Base-by-base conservation (phyloP, 176 grass and related monocot genomes). In the Eleusine indica region DNA sequence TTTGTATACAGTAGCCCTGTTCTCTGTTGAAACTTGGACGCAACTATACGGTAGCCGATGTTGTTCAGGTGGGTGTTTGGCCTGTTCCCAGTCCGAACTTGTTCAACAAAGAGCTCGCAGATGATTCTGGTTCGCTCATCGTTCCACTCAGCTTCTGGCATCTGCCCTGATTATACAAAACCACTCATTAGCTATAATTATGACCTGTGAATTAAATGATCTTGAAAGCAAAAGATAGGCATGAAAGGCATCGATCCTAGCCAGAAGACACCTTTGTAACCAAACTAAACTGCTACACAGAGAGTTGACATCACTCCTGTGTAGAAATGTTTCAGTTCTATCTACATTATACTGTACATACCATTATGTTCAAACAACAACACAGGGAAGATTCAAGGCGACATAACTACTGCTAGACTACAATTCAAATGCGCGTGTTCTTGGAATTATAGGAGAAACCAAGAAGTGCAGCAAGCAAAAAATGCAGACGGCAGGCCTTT, bases 91-190 rank as follows among this genome's bases (percentile, higher is more conserved):
- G 69, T 49, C 15, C 3, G 49, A 80, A 88, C 87, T 80, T 88
- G 87, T 29, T 80, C 87, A 30, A 13, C 87, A 80, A 80, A 88
- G 69, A 88, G 81, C 11, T 84, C 87, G 25, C 69, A 88, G 4
- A 88, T 57, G 49, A 88, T 73, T 67, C 15, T 88, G 60, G 81
- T 88, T 21, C 56, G 75, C 35, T 84, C 87, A 69, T 84, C 87
- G 2, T 88, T 88, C 87, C 87, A 88, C 49, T 88, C 87, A 6
- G 87, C 87, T 74, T 88, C 87, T 30, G 60, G 60, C 87, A 88
- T 88, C 61, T 69, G 81, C 61, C 60, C 29, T 15, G 58, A 79
- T 9, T 73, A 80, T 21, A 80, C 57, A 35, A 4, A 74, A 68
- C 68, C 66, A 32, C 18, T 28, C 9, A 37, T 72, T 32, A 73